phyloP scores from a whole-genome alignment of 192 early-diverging fungal species.

The Linnemannia schmuckeri region DNA sequence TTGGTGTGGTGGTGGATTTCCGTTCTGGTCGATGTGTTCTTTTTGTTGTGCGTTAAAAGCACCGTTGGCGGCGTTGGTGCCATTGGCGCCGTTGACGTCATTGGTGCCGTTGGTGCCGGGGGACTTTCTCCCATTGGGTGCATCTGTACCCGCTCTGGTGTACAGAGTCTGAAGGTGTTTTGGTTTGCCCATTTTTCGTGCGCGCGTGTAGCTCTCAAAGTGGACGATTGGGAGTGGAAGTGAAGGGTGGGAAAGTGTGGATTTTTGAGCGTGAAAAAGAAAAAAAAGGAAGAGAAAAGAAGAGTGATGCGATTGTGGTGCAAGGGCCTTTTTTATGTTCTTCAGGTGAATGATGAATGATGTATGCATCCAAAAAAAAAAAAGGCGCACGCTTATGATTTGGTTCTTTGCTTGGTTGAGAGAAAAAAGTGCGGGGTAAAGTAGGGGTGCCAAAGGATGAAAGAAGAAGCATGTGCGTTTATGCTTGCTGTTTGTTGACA shows the following conservation, averaged over 20 bases:
- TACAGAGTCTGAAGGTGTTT: constrained; percentile 10
- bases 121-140: not conserved
- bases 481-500: no score
- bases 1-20: constrained; percentile 5
- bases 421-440: no score
- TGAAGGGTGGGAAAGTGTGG: not conserved
- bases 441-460: no score
- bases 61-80: not conserved
- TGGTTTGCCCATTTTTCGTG: not conserved
- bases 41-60: not conserved
- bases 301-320: not conserved
- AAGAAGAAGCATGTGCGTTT: no score
- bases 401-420: not conserved
- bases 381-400: not conserved
- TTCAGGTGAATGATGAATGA: not conserved
- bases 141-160: constrained; percentile 8
- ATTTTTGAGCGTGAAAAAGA: not conserved
- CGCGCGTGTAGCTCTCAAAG: no score
- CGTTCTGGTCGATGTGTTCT: not conserved
- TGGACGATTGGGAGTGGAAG: not conserved
- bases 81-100: not conserved
- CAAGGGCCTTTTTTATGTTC: not conserved
- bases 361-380: not conserved
- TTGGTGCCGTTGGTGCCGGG: not conserved
- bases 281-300: not conserved